Percentiles rank a stretch among this genome's conserved stretches.
phyloP scores from a whole-genome alignment of 1,139 yeast genomes.

The Candida freyschussii region DNA sequence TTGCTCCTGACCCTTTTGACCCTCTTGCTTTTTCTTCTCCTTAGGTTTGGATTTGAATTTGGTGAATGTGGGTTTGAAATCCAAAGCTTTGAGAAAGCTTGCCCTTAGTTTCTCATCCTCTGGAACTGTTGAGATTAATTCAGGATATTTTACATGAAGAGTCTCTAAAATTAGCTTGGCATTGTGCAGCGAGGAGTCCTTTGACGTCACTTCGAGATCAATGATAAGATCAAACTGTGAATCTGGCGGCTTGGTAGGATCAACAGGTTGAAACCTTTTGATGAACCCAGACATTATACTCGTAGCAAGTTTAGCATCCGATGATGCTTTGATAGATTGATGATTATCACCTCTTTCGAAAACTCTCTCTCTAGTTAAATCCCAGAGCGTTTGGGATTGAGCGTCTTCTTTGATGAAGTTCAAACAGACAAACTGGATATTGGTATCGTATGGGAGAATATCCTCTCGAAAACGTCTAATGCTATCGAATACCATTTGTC shows the following conservation, averaged over 20 bases:
- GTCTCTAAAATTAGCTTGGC: slow-evolving; percentile 39
- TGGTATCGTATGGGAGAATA: slow-evolving; percentile 33
- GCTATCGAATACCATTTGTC: slow-evolving; percentile 60
- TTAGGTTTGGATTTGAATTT: slow-evolving; percentile 34
- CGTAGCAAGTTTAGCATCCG: slow-evolving; percentile 42
- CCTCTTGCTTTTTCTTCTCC: slow-evolving; percentile 18
- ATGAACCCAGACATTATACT: slow-evolving; percentile 73
- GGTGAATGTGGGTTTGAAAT: slow-evolving; percentile 45
- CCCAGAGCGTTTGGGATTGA: slow-evolving; percentile 36
- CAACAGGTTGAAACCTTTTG: slow-evolving; percentile 59
- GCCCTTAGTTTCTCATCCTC: slow-evolving; percentile 32
- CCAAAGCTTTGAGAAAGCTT: slow-evolving; percentile 47
- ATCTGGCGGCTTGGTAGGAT: slow-evolving; percentile 52
- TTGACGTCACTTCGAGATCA: slow-evolving; percentile 40
- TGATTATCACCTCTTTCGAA: slow-evolving; percentile 79
- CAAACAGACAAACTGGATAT: slow-evolving; percentile 55
- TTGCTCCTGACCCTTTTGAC: slow-evolving; percentile 13
- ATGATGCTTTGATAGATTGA: slow-evolving; percentile 63
- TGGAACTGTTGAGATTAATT: slow-evolving; percentile 42
- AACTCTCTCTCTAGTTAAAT: slow-evolving; percentile 57
- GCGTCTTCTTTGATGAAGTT: slow-evolving; percentile 53
- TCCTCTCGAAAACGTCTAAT: slow-evolving; percentile 38
- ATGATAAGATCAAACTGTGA: slow-evolving; percentile 59
- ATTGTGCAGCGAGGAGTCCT: slow-evolving; percentile 50
- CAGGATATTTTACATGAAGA: slow-evolving; percentile 42